Conservation (phyloP, 768 basidiomycete species). For the Suillus hirtellus region DNA sequence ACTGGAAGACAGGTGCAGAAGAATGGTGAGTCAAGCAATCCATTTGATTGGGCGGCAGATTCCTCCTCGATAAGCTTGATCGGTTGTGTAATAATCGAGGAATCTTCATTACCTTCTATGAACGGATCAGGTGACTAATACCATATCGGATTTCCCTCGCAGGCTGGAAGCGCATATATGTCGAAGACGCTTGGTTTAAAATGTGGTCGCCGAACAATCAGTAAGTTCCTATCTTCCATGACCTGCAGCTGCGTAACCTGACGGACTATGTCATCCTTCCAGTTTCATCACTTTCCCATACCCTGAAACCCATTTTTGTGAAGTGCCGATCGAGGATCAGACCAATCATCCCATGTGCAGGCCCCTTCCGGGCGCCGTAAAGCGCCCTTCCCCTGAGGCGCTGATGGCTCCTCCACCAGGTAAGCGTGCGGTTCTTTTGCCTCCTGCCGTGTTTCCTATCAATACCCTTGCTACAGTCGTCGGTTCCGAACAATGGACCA, state of each 20-base stretch:
- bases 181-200: conserved; percentile 45
- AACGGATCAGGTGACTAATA: neutral
- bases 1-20: conserved; percentile 46
- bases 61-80: neutral
- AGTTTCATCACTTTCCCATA: conserved; percentile 42
- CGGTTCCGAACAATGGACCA: conserved; percentile 28
- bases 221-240: conserved; percentile 22
- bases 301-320: conserved; percentile 39
- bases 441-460: conserved; percentile 18
- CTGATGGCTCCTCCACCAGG: conserved; percentile 33
- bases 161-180: conserved; percentile 51
- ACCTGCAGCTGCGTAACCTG: conserved; percentile 1
- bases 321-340: conserved; percentile 38
- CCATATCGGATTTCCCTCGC: conserved; percentile 2
- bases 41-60: neutral
- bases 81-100: neutral
- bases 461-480: conserved; percentile 23
- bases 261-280: neutral
- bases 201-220: conserved; percentile 25
- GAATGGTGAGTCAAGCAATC: conserved; percentile 33
- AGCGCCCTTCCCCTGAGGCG: conserved; percentile 24
- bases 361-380: conserved; percentile 39
- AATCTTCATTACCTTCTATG: conserved; percentile 1
- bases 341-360: conserved; percentile 43
- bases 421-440: conserved; percentile 17